Base-by-base conservation (phyloP, 2,329 filamentous ascomycete species). In the Ustilaginoidea virens region DNA sequence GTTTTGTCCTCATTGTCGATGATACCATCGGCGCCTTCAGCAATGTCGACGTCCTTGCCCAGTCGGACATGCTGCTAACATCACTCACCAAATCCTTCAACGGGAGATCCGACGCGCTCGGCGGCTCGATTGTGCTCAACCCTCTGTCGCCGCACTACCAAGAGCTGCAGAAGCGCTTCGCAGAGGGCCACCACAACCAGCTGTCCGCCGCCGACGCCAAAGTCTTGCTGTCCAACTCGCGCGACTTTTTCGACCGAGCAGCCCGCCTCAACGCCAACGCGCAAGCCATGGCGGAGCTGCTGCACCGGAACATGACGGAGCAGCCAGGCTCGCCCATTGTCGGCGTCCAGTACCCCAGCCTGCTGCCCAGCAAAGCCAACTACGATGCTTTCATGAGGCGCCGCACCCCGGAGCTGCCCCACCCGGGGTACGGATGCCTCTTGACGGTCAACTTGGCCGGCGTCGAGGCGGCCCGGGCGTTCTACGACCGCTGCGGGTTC, bases 31-130 rank as follows among this genome's bases (percentile, higher is more conserved):
- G 51, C n/a, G 54, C 53, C 17, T 61, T 61, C 31, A 55, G 46
- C 39, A 67, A 65, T 39, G 42, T 67, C 33, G 62, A 73, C 40
- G 44, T 74, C 19, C 43, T 69, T 4, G 37, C 46, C 5, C 47
- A 54, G 0, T 57, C 60, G 2, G 66, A 74, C 36, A 43, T 69
- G 1, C 35, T 74, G 17, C 37, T 66, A 11, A 61, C 61, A 0
- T 64, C 58, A 15, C 50, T 72, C 11, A 72, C 66, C n/a, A 74
- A 74, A 44, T 56, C 58, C 2, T 73, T 75, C 40, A 67, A 52
- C 34, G 70, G 70, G 11, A 60, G 60, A 34, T 56, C 65, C 14
- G 58, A 74, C 38, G 60, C 65, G 27, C 61, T 72, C 51, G 66
- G 51, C 19, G 68, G 61, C n/a, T 60, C 57, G 28, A 39, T 56